Base-by-base conservation (phyloP, 768 basidiomycete species). In the Postia placenta region DNA sequence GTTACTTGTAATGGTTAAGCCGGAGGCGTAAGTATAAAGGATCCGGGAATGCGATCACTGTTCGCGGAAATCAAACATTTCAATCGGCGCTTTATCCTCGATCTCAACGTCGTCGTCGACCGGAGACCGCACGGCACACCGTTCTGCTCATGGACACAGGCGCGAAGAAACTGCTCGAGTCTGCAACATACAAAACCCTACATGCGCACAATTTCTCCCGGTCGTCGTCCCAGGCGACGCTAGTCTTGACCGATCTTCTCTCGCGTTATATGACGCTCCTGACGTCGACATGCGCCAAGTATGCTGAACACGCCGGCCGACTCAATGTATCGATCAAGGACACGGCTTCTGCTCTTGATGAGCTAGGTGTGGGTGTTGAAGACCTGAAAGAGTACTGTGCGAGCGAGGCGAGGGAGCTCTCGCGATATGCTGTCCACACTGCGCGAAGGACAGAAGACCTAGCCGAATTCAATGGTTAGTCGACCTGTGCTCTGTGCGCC, bases 121-220 rank as follows among this genome's bases (percentile, higher is more conserved):
- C 48, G 30, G 14, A 28, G 27, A 42, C 41, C 15, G 36, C 39
- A 9, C 41, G 35, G 30, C 41, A 5, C 20, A 36, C 36, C 15
- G 5, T 24, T 22, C 20, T 38, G 23, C 33, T 47, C 51, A 81
- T 80, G 80, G 79, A 85, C 52, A 62, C 64, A 49, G 76, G 75
- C 23, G 69, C 79, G 0, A 69, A 74, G 52, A 83, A 78, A 58
- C 63, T 87, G 48, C 72, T 89, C 51, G 86, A 88, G 67, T 73
- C 82, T 2, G 79, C 77, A 0, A 76, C 79, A 1, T 74, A 81
- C 62, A 78, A 81, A 47, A 84, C 86, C 15, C 74, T 91, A 14
- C 87, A 91, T 54, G 83, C 87, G 0, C 80, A 90, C 55, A 74
- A 75, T 53, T 92, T 92, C 67, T 80, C 84, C 30, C 77, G 86